Conservation (phyloP, 2,329 filamentous ascomycete genomes). For the Colletotrichum limetticola region DNA sequence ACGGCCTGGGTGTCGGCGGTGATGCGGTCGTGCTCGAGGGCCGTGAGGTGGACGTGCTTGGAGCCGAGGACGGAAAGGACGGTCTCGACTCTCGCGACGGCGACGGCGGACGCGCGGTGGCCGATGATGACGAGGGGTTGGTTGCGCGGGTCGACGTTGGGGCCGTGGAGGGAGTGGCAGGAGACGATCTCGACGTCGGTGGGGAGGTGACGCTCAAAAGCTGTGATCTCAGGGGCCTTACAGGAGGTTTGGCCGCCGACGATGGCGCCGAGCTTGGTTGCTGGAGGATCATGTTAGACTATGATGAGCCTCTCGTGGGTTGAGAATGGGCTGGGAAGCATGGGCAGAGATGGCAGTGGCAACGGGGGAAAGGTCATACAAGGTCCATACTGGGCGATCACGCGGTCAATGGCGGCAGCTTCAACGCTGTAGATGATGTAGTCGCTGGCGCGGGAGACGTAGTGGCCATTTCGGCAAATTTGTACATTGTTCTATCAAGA, state of each 20-base stretch:
- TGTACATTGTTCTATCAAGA: slow-evolving; percentile 75
- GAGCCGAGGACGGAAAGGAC: slow-evolving; percentile 87
- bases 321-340: background rate
- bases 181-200: slow-evolving; percentile 92
- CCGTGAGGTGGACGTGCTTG: slow-evolving; percentile 88
- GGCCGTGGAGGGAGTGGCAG: slow-evolving; percentile 96
- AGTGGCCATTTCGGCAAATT: slow-evolving; percentile 93
- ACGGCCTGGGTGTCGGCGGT: slow-evolving; percentile 98
- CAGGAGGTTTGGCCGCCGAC: slow-evolving; percentile 98
- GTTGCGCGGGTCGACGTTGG: slow-evolving; percentile 85
- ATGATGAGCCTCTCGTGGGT: background rate
- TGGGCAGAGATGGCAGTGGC: slow-evolving; percentile 30
- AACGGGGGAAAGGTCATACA: slow-evolving; percentile 67
- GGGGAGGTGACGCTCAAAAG: slow-evolving; percentile 91
- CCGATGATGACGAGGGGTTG: slow-evolving; percentile 95
- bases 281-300: slow-evolving; percentile 56
- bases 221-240: slow-evolving; percentile 94
- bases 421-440: slow-evolving; percentile 99
- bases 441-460: slow-evolving; percentile 95
- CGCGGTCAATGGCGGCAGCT: slow-evolving; percentile 86
- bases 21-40: slow-evolving; percentile 92
- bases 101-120: slow-evolving; percentile 84
- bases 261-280: slow-evolving; percentile 93
- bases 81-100: slow-evolving; percentile 80
- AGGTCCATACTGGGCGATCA: slow-evolving; percentile 90